Evolutionary conservation across 139 green algal genomes (phyloP).

Genomic region (Nannochloris sp.): DNA sequence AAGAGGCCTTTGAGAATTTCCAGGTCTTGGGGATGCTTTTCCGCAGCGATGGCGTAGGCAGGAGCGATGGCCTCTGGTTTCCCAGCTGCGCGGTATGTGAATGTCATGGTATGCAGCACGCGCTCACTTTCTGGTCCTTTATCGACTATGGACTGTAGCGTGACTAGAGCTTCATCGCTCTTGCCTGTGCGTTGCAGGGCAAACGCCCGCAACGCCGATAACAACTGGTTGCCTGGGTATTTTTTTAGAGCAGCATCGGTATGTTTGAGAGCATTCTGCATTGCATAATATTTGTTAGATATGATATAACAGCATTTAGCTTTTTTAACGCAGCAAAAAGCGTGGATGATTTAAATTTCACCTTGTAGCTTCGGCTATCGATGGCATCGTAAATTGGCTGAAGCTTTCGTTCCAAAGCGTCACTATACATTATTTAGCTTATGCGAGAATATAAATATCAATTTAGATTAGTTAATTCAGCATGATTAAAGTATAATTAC

Average conservation of each 20-base stretch:
- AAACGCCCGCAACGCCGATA: slow-evolving; percentile 54
- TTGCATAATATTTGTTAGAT: background rate
- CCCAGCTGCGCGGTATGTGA: slow-evolving; percentile 38
- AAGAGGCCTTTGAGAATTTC: slow-evolving; percentile 51
- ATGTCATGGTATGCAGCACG: slow-evolving; percentile 45
- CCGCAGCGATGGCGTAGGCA: slow-evolving; percentile 47
- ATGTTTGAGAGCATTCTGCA: slow-evolving; percentile 63
- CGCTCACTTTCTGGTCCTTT: slow-evolving; percentile 43
- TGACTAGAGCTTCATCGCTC: slow-evolving; percentile 29
- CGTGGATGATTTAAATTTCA: too few relatives aligned
- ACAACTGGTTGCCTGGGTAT: slow-evolving; percentile 38
- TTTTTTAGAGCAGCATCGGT: slow-evolving; percentile 52
- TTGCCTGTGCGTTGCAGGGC: slow-evolving; percentile 37
- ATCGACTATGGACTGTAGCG: slow-evolving; percentile 23
- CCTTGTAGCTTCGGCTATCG: slow-evolving; percentile 66
- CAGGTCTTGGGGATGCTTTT: slow-evolving; percentile 21
- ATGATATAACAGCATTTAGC: too few relatives aligned
- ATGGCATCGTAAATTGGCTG: slow-evolving; percentile 70
- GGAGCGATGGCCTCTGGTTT: slow-evolving; percentile 28
- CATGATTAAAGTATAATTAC: background rate
- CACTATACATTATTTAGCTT: slow-evolving; percentile 8
- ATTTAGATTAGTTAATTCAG: background rate
- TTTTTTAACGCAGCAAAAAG: too few relatives aligned
- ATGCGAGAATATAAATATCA: background rate
- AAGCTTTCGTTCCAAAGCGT: slow-evolving; percentile 55